phyloP scores from a whole-genome alignment of 805 yeast genomes.

The Sporopachydermia quercuum region DNA sequence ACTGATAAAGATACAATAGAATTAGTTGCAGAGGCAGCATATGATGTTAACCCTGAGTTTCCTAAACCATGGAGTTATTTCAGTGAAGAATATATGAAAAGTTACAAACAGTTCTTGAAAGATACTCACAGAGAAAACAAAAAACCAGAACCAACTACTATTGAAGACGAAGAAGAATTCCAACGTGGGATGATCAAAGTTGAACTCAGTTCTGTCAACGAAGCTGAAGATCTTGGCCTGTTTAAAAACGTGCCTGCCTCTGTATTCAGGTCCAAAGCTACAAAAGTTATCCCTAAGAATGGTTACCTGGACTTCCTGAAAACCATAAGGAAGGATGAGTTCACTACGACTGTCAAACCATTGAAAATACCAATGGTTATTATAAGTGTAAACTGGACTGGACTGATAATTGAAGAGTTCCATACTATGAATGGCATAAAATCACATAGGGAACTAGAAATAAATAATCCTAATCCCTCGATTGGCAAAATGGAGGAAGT shows the following conservation, averaged over 20 bases:
- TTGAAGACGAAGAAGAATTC: slow-evolving; percentile 28
- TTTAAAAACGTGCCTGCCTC: slow-evolving; percentile 26
- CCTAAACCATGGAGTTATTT: slow-evolving; percentile 28
- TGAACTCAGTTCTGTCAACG: slow-evolving; percentile 34
- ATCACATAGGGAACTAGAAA: slow-evolving; percentile 11
- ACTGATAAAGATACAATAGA: slow-evolving; percentile 40
- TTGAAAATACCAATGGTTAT: slow-evolving; percentile 24
- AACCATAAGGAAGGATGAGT: slow-evolving; percentile 7
- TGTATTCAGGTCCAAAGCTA: slow-evolving; percentile 22
- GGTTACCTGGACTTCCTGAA: slow-evolving; percentile 25
- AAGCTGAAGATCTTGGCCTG: slow-evolving; percentile 21
- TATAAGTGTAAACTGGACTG: slow-evolving; percentile 52
- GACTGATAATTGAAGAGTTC: slow-evolving; percentile 25
- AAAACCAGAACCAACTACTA: slow-evolving; percentile 8
- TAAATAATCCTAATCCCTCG: slow-evolving; percentile 2
- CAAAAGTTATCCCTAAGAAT: slow-evolving; percentile 21
- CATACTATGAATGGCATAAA: slow-evolving; percentile 12
- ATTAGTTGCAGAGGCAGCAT: slow-evolving; percentile 35
- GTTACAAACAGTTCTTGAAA: slow-evolving; percentile 19
- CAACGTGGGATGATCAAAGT: slow-evolving; percentile 30
- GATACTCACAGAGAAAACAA: slow-evolving; percentile 10
- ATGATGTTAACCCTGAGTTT: slow-evolving; percentile 22
- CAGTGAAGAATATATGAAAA: slow-evolving; percentile 25
- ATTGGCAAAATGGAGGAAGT: slow-evolving; percentile 14
- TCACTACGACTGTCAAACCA: slow-evolving; percentile 4